Evolutionary conservation across 768 basidiomycete genomes (phyloP).

Genomic region (Punctularia strigosozonata): DNA sequence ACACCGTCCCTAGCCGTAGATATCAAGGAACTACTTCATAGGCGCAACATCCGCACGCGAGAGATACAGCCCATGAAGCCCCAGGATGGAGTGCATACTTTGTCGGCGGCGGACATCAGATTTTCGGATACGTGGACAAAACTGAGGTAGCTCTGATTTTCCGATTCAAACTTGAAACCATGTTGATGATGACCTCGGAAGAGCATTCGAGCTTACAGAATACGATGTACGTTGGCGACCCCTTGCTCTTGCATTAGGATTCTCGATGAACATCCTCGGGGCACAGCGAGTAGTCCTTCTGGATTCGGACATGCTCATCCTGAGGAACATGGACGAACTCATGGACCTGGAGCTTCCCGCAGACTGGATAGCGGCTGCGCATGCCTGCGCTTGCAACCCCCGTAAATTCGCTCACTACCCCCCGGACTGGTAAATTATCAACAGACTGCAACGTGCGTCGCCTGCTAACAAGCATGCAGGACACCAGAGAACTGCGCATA

Average conservation of each 20-base stretch:
- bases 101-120: constrained; percentile 29
- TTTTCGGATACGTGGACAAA: constrained; percentile 63
- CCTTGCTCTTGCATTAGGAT: constrained; percentile 3
- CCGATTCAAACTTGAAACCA: background rate
- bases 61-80: constrained; percentile 55
- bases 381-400: constrained; percentile 94
- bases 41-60: constrained; percentile 38
- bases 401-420: constrained; percentile 79
- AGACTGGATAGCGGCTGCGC: constrained; percentile 78
- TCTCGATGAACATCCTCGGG: no score
- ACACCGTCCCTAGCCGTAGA: constrained; percentile 27
- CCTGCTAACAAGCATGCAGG: constrained; percentile 33
- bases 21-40: constrained; percentile 33
- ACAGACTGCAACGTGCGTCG: background rate
- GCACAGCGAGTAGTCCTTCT: constrained; percentile 70
- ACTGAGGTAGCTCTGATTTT: constrained; percentile 25
- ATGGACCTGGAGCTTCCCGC: constrained; percentile 37
- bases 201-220: constrained; percentile 55
- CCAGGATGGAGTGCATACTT: constrained; percentile 22
- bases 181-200: constrained; percentile 4
- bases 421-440: constrained; percentile 53
- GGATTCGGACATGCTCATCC: constrained; percentile 83
- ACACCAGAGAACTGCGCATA: constrained; percentile 87
- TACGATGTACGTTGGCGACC: constrained; percentile 39
- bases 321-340: constrained; percentile 75